Conservation (phyloP, 2,329 filamentous ascomycete species). For the Talaromyces sp. region DNA sequence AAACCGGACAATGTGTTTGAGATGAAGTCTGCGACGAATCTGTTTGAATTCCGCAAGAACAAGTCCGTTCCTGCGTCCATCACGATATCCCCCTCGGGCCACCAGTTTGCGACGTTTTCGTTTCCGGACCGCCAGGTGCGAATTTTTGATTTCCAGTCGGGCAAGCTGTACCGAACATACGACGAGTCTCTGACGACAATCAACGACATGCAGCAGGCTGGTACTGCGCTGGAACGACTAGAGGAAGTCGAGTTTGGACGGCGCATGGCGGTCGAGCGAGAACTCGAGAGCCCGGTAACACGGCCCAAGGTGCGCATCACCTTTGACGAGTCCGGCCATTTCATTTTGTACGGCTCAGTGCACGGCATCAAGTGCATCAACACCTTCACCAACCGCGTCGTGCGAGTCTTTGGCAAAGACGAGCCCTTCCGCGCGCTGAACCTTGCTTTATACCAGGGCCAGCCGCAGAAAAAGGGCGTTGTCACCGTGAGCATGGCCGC, state of each 20-base stretch:
- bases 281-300: conserved; percentile 67
- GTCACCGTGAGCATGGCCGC: conserved; percentile 97
- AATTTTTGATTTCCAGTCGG: conserved; percentile 85
- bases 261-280: conserved; percentile 76
- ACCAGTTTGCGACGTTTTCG: conserved; percentile 82
- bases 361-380: conserved; percentile 93
- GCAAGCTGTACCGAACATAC: conserved; percentile 84
- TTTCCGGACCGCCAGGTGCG: conserved; percentile 91
- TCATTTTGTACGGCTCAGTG: conserved; percentile 90
- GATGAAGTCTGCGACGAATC: conserved; percentile 86
- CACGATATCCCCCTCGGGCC: conserved; percentile 78
- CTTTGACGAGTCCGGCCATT: conserved; percentile 94
- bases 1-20: conserved; percentile 90
- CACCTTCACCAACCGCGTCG: conserved; percentile 85
- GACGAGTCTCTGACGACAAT: conserved; percentile 88
- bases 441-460: conserved; percentile 85
- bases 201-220: conserved; percentile 94
- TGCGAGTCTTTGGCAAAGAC: conserved; percentile 85
- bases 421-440: conserved; percentile 82
- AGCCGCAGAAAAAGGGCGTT: conserved; percentile 87
- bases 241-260: conserved; percentile 91
- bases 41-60: conserved; percentile 96
- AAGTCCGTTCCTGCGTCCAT: conserved; percentile 80
- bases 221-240: conserved; percentile 71
- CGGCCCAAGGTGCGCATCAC: conserved; percentile 74